phyloP scores from a whole-genome alignment of 805 yeast genomes.

The Cyberlindnera misumaiensis region DNA sequence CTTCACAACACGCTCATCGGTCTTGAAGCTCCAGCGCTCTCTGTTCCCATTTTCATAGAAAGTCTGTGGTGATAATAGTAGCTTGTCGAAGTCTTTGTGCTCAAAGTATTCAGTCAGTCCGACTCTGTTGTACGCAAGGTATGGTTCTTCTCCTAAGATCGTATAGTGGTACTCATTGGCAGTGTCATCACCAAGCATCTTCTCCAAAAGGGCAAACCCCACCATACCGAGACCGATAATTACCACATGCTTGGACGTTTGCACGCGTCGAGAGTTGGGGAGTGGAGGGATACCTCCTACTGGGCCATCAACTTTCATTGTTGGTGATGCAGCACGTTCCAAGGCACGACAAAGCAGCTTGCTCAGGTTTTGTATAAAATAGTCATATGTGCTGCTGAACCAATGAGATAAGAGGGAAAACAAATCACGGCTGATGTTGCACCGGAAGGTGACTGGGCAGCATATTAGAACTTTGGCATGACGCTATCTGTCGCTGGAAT shows the following conservation, averaged over 20 bases:
- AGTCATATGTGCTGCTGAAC: too few species aligned
- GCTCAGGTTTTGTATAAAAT: too few species aligned
- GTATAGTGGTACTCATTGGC: conserved; percentile 23
- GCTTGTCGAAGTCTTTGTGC: conserved; percentile 22
- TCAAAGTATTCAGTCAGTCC: conserved; percentile 28
- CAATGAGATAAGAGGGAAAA: too few species aligned
- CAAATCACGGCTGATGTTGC: too few species aligned
- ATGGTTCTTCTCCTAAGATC: conserved; percentile 30
- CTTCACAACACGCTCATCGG: conserved; percentile 18
- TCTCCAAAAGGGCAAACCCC: conserved; percentile 29
- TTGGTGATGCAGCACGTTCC: too few species aligned
- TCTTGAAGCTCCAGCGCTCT: conserved; percentile 21
- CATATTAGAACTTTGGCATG: too few species aligned
- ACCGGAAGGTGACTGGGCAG: too few species aligned
- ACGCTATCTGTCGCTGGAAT: too few species aligned
- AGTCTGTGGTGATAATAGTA: conserved; percentile 22
- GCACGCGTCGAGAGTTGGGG: conserved; percentile 5
- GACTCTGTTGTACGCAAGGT: conserved; percentile 31
- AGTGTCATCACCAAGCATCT: conserved; percentile 26
- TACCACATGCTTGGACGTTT: conserved; percentile 18
- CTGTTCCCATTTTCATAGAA: conserved; percentile 20
- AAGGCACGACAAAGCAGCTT: too few species aligned
- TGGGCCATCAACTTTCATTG: conserved; percentile 4
- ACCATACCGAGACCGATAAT: conserved; percentile 34
- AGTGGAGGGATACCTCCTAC: conserved; percentile 18